Base-by-base conservation (phyloP, 306 rosid species). In the Cucurbita argyrosperma region DNA sequence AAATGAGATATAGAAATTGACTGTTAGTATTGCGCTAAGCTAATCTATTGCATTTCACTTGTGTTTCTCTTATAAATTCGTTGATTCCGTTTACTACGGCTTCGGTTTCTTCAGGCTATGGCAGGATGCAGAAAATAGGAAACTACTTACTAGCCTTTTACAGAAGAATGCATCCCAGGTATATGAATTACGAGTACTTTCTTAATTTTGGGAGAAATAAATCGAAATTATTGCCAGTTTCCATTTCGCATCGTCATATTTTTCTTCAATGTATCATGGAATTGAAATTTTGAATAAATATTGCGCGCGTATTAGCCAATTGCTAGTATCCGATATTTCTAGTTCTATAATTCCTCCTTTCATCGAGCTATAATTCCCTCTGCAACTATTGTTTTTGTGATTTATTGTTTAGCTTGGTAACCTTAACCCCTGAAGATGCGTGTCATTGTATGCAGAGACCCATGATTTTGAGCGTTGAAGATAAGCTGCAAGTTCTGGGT, bases 71-170 rank as follows among this genome's bases (percentile, higher is more conserved):
- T 37, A 66, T 19, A 10, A 45, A 5, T 19, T 18, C 39, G 5
- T 66, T 11, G 23, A 7, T 67, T 21, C 58, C 21, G 46, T 4
- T 50, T 70, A 42, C 11, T 72, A 18, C 3, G 63, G 47, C 13
- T 65, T 16, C 74, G 26, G 70, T 55, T 52, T 56, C 23, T 80
- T 78, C 84, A 94, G 99, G 89, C 83, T 94, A 81, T 91, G 99
- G 99, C 99, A 94, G 76, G 99, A 94, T 75, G 97, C 99, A 15
- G 99, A 91, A 78, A 91, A 87, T 77, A 86, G 97, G 40, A 89
- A 78, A 50, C 53, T 94, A 76, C 96, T 94, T 30, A 60, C 91
- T 72, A 76, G 68, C 69, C 89, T 94, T 76, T 86, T 94, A 10
- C 74, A 85, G 81, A 87, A 87, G 81, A 88, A 89, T 52, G 72